These are phyloP conservation scores for Kalmusia sp. DNA, from an alignment of 2,329 filamentous ascomycete genomes.

Conservation along the genomic window DNA sequence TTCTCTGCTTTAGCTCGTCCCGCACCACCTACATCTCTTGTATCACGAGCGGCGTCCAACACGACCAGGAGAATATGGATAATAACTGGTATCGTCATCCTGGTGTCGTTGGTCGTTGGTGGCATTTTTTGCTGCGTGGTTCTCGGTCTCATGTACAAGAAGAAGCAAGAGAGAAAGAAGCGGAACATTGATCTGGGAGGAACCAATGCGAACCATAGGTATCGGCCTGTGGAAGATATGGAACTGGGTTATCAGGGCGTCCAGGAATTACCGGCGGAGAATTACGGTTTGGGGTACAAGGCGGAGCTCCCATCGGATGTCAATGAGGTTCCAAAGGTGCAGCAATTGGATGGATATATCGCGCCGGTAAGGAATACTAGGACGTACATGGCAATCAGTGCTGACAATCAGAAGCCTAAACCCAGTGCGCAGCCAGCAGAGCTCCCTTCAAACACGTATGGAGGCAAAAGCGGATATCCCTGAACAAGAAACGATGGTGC, in stretches of 20 bases:
- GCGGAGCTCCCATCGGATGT: slow-evolving; percentile 6
- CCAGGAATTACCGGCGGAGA: slow-evolving; percentile 12
- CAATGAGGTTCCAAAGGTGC: background rate
- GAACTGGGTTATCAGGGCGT: slow-evolving; percentile 3
- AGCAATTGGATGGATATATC: slow-evolving; percentile 9
- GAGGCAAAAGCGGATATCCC: too few species aligned
- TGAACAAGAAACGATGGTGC: too few species aligned
- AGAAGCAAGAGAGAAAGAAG: slow-evolving; percentile 6
- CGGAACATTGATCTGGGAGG: background rate
- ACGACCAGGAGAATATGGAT: slow-evolving; percentile 5
- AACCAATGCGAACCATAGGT: slow-evolving; percentile 5
- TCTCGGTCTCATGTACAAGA: slow-evolving; percentile 7
- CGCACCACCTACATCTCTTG: background rate
- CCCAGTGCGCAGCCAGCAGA: slow-evolving; percentile 10
- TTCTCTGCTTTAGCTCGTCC: slow-evolving; percentile 7
- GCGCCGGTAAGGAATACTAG: slow-evolving; percentile 16
- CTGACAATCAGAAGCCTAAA: slow-evolving; percentile 7
- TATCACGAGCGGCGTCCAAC: background rate
- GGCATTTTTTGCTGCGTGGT: slow-evolving; percentile 14
- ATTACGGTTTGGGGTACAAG: background rate
- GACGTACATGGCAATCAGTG: background rate
- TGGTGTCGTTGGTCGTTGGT: background rate
- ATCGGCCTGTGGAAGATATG: slow-evolving; percentile 5
- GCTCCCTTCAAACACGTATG: slow-evolving; percentile 4
- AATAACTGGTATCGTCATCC: slow-evolving; percentile 1